These are phyloP conservation scores for Hypoxylon sp. DNA, from an alignment of 2,329 filamentous ascomycete genomes.

Conservation along the genomic window DNA sequence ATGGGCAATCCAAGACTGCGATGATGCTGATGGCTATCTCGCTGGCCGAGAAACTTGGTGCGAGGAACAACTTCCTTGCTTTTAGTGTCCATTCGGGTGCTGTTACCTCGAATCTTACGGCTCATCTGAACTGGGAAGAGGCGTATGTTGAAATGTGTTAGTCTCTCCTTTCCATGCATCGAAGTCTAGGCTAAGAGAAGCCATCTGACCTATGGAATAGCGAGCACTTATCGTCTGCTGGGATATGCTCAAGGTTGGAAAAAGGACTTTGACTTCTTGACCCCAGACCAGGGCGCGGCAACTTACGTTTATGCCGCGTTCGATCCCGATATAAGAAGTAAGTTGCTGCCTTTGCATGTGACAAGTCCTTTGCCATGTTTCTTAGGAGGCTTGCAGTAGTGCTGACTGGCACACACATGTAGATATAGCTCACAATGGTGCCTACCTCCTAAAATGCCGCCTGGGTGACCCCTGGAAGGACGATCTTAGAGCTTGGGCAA, in stretches of 20 bases:
- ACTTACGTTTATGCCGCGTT: slow-evolving; percentile 56
- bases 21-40: slow-evolving; percentile 52
- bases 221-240: background rate
- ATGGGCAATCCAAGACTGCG: slow-evolving; percentile 59
- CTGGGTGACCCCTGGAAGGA: slow-evolving; percentile 44
- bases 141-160: background rate
- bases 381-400: slow-evolving; percentile 3
- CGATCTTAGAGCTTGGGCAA: slow-evolving; percentile 48
- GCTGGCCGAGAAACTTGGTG: slow-evolving; percentile 40
- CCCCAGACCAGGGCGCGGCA: slow-evolving; percentile 52
- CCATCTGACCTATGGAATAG: background rate
- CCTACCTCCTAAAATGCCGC: slow-evolving; percentile 52
- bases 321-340: slow-evolving; percentile 38
- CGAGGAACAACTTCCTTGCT: slow-evolving; percentile 11
- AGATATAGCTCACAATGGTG: slow-evolving; percentile 45
- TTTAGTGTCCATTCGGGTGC: background rate
- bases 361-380: background rate
- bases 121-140: background rate
- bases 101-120: background rate
- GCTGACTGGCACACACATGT: background rate
- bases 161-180: background rate
- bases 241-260: slow-evolving; percentile 44
- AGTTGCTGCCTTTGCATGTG: slow-evolving; percentile 4
- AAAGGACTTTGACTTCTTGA: slow-evolving; percentile 46
- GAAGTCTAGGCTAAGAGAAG: background rate